Evolutionary conservation across 1,284 basidiomycete genomes (phyloP), one percentile per base, ranked within the genome.

Genomic region (Limonomyces culmigenus): DNA sequence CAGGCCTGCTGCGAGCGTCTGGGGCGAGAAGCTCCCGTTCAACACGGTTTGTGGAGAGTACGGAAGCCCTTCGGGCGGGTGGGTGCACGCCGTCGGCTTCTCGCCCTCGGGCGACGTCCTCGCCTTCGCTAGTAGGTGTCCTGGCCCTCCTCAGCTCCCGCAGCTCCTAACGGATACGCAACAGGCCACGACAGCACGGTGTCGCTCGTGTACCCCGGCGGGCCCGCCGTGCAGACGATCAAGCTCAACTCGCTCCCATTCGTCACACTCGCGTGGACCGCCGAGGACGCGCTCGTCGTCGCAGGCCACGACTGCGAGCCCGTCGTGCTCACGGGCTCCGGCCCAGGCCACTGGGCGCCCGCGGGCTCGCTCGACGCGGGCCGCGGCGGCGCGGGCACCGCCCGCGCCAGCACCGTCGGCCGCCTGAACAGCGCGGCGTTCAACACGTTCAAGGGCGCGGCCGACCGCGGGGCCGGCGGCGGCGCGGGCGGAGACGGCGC

Each of bases 291-390:
- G 6, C 57, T 96, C 44, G 69, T 98, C 23, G 91, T 88, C 0
- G 95, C 91, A 0, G 95, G 95, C 0, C 93, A 99, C 58, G 95
- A 98, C 53, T 98, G 95, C 59, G 89, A 95, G 55, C 95, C 95
- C 1, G 63, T 92, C 21, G 70, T 93, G 18, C 91, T 87, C 58
- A 65, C 70, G 2, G 88, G 87, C 8, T 66, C 64, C 32, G 61
- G 66, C 36, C 30, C 10, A 11, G 58, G 43, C 4, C 84, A 84
- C 2, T 95, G 89, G 89, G 60, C 68, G 36, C 59, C 72, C 38
- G 58, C 70, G 35, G 77, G 85, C n/a, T 84, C 78, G 39, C 69
- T 96, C 44, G 91, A 96, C 49, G 86, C 92, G 40, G 62, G 68
- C n/a, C 66, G 56, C 5, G 62, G 65, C 3, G 60, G 51, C 34